phyloP scores from a whole-genome alignment of 2,329 filamentous ascomycete species.

The Hypomyces perniciosus region DNA sequence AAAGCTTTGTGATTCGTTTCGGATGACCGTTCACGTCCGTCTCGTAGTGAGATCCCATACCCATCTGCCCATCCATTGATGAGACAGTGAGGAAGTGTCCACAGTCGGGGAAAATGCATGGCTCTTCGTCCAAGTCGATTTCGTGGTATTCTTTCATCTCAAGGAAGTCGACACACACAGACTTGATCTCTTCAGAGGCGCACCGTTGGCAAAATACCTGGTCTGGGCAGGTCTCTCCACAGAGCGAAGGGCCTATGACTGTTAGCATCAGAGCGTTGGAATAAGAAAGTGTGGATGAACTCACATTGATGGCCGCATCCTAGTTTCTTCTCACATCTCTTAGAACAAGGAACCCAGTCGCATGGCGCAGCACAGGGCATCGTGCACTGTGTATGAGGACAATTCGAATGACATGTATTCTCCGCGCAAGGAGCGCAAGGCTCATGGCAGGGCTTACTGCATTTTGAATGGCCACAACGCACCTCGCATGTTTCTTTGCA shows the following conservation, averaged over 20 bases:
- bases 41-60: conserved; percentile 45
- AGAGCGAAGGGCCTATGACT: conserved; percentile 45
- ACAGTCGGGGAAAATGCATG: conserved; percentile 57
- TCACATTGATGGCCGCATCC: conserved; percentile 55
- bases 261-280: not conserved
- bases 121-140: conserved; percentile 51
- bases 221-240: conserved; percentile 56
- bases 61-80: conserved; percentile 57
- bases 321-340: conserved; percentile 48
- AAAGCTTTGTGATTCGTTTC: conserved; percentile 26
- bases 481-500: conserved; percentile 49
- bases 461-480: conserved; percentile 50
- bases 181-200: conserved; percentile 36
- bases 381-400: conserved; percentile 44
- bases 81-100: conserved; percentile 57
- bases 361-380: conserved; percentile 64
- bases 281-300: not conserved
- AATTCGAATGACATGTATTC: conserved; percentile 45
- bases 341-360: conserved; percentile 58
- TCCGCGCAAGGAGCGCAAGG: conserved; percentile 58
- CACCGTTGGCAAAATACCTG: conserved; percentile 52
- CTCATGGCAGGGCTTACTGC: conserved; percentile 50
- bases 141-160: conserved; percentile 49
- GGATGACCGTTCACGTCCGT: conserved; percentile 31
- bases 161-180: conserved; percentile 50